These are phyloP conservation scores for Mycena galericulata DNA, from an alignment of 768 basidiomycete genomes.

Conservation along the genomic window DNA sequence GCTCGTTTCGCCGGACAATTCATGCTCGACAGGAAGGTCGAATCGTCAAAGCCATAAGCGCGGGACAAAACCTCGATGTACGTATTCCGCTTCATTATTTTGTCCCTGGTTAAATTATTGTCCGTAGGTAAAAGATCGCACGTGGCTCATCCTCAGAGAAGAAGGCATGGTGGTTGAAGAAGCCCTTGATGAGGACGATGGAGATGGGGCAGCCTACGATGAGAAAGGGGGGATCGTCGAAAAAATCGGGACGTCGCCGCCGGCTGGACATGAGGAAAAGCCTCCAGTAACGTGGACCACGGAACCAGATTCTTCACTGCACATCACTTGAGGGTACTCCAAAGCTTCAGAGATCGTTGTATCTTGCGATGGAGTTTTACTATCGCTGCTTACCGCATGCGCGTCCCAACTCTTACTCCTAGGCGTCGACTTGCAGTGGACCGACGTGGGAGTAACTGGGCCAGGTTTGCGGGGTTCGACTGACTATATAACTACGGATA, in stretches of 20 bases:
- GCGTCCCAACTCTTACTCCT: no score
- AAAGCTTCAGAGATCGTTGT: background rate
- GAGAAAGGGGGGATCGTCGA: constrained; percentile 60
- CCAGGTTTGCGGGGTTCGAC: no score
- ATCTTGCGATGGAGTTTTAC: background rate
- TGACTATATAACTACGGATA: no score
- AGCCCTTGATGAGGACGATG: constrained; percentile 55
- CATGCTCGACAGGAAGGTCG: constrained; percentile 78
- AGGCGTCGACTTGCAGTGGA: no score
- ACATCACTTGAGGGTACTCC: constrained; percentile 6
- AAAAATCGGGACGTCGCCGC: constrained; percentile 44
- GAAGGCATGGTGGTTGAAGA: constrained; percentile 80
- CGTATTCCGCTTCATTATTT: constrained; percentile 20
- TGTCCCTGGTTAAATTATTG: background rate
- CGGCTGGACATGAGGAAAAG: constrained; percentile 21
- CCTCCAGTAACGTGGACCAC: constrained; percentile 6
- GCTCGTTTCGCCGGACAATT: constrained; percentile 81
- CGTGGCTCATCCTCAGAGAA: constrained; percentile 69
- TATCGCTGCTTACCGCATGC: background rate
- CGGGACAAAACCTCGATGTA: constrained; percentile 84
- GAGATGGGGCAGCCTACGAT: constrained; percentile 49
- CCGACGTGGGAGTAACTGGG: no score
- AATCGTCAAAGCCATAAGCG: constrained; percentile 82
- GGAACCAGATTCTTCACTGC: constrained; percentile 18
- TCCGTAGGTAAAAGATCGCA: constrained; percentile 66